Evolutionary conservation across 1,284 basidiomycete species (phyloP), one percentile per base, ranked within the genome.

Genomic region (Coniferiporia weirii): DNA sequence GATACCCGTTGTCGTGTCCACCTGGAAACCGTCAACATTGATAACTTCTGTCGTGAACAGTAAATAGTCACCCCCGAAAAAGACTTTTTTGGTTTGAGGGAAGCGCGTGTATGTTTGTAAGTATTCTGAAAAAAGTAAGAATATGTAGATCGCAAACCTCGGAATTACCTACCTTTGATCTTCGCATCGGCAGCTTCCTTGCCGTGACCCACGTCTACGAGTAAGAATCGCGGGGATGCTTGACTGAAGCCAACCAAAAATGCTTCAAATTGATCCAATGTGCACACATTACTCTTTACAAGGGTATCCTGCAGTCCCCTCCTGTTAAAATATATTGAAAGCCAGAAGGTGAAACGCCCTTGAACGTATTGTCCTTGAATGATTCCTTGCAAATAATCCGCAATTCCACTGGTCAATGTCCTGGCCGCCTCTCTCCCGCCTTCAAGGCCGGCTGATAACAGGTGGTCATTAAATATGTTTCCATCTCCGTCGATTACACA

Each of bases 401-500:
- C 83, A 50, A 91, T 84, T 13, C 73, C 75, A 68, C 83, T 80
- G 17, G 85, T 86, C 61, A 91, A 74, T 56, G 78, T 76, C 65
- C 87, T 81, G 22, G 85, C 88, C 19, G 87, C 87, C 53, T 75
- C 72, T 38, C 78, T 76, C 32, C 89, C 88, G n/a, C 88, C 88
- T 59, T 80, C 76, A 45, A 80, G 79, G 8, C 89, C 89, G 67
- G 84, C 81, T 43, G 67, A 68, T 45, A 91, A 70, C 60, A 85
- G 76, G 34, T 78, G 72, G 53, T 75, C 76, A 57, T 76, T 75
- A 73, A 91, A 91, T 63, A 89, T 72, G 65, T 82, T 83, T 48
- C 80, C 78, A 68, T 89, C 82, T 38, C 86, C 88, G 64, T 91
- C 85, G 65, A 91, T 79, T 63, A 87, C 79, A 66, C 86, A 89